Base-by-base conservation (phyloP, 192 early-diverging fungal species). In the Pilobolus umbonatus region DNA sequence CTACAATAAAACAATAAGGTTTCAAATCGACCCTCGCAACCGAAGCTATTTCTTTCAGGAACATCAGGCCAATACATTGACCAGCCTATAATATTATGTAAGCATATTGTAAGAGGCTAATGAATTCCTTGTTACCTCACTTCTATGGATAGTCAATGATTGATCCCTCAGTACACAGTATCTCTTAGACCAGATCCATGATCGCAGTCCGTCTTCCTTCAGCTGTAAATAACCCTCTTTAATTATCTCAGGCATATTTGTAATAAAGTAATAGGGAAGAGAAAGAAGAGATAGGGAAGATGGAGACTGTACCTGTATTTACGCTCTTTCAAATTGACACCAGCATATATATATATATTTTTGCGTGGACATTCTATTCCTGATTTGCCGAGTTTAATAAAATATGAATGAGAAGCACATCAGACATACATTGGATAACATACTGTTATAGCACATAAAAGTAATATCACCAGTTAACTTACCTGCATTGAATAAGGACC, bases 181-280 rank as follows among this genome's bases (percentile, higher is more conserved):
- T 60, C 94, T 74, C 73, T 93, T 94, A 42, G 89, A 90, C 96
- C 96, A 99, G 65, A 99, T 85, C 76, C 93, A 99, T 45, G 87
- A 82, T 54, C 86, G 74, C 43, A 95, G 70, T 9, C 91, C 92
- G 44, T 95, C 92, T 53, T 99, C 95, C 76, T 95, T 95, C 51
- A 95, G 83, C n/a, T 82, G 81, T 35, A 84, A 77, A 62, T 92
- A 91, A 21, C 93, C 93, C 34, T 87, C 77, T 72, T 94, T 95
- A 50, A 87, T 60, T 24, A 87, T 73, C 38, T 71, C 64, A 55
- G 64, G 60, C 74, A 76, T 76, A 35, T n/a, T n/a, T n/a, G n/a
- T n/a, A n/a, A n/a, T n/a, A n/a, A n/a, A n/a, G n/a, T 9, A 35
- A 34, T 17, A 19, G 28, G 21, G 34, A 32, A 52, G 12, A 42